These are phyloP conservation scores for Neurospora intermedia DNA, from an alignment of 495 filamentous ascomycete genomes.

Conservation along the genomic window DNA sequence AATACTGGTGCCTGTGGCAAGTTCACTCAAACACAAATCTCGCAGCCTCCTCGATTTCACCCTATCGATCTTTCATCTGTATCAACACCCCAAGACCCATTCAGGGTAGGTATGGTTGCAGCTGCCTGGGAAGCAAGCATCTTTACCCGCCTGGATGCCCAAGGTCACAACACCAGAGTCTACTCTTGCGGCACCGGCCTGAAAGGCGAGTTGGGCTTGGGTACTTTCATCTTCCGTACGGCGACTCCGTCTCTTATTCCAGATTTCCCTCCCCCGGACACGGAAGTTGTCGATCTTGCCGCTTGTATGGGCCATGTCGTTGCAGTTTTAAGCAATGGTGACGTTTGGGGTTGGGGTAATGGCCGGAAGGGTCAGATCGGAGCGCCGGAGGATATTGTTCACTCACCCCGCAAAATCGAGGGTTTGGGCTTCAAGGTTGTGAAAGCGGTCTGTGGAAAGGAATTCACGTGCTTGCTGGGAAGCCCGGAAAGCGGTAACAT, in stretches of 20 bases:
- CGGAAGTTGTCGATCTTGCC: constrained; percentile 44
- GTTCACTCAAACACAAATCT: background rate
- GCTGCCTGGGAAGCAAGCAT: constrained; percentile 70
- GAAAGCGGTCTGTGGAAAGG: constrained; percentile 63
- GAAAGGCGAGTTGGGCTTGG: constrained; percentile 65
- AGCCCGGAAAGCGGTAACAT: constrained; percentile 41
- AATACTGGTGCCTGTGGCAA: constrained; percentile 44
- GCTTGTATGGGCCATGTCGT: constrained; percentile 72
- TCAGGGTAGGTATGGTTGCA: constrained; percentile 31
- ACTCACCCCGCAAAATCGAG: constrained; percentile 47
- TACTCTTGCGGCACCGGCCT: constrained; percentile 52
- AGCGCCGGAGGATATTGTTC: constrained; percentile 32
- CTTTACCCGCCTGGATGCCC: constrained; percentile 37
- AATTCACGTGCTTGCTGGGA: constrained; percentile 68
- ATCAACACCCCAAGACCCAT: background rate
- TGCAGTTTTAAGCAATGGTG: constrained; percentile 59
- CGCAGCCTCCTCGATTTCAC: constrained; percentile 7
- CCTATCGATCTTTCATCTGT: constrained; percentile 15
- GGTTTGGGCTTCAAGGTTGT: constrained; percentile 43
- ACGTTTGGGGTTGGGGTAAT: constrained; percentile 81
- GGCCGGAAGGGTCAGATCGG: constrained; percentile 79
- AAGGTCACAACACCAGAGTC: constrained; percentile 29
- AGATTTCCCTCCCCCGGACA: constrained; percentile 49
- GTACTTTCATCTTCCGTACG: constrained; percentile 25
- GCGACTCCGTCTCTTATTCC: constrained; percentile 27